Evolutionary conservation across 192 early-diverging fungal species (phyloP).

Genomic region (Backusella liffmaniae): DNA sequence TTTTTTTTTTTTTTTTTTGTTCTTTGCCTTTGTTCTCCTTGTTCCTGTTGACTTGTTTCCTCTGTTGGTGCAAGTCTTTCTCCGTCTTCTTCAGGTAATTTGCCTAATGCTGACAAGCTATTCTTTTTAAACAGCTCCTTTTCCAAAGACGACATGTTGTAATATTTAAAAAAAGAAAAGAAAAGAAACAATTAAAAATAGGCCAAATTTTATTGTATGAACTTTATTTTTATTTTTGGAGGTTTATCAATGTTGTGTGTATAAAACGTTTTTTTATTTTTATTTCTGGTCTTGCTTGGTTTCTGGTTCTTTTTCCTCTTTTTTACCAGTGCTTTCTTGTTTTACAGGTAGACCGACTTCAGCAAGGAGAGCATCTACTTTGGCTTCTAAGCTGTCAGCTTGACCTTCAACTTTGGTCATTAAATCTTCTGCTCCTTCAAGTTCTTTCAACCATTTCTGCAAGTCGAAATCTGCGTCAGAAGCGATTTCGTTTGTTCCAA

Average conservation of each 20-base stretch:
- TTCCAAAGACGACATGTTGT: slow-evolving; percentile 27
- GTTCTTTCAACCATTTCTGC: slow-evolving; percentile 28
- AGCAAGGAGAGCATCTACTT: slow-evolving; percentile 25
- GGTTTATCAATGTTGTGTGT: neutral
- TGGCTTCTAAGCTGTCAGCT: slow-evolving; percentile 19
- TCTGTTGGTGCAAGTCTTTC: neutral
- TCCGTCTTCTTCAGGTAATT: slow-evolving; percentile 9
- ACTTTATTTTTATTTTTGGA: neutral
- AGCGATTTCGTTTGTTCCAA: neutral
- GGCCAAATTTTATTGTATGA: neutral
- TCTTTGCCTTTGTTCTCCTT: neutral
- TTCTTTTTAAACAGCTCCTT: slow-evolving; percentile 29
- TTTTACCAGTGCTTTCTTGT: neutral
- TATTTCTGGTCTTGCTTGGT: neutral
- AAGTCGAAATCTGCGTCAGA: slow-evolving; percentile 14
- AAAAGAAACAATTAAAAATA: neutral
- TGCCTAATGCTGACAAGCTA: neutral
- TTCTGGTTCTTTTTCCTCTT: neutral
- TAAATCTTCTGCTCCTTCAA: slow-evolving; percentile 21
- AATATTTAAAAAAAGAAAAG: slow-evolving; percentile 1
- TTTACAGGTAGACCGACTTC: slow-evolving; percentile 1
- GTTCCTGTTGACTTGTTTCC: neutral
- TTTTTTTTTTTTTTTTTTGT: neutral
- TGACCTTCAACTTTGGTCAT: slow-evolving; percentile 25
- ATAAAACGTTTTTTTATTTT: neutral